phyloP scores from a whole-genome alignment of 106 monocot species.

The Hemerocallis citrina region DNA sequence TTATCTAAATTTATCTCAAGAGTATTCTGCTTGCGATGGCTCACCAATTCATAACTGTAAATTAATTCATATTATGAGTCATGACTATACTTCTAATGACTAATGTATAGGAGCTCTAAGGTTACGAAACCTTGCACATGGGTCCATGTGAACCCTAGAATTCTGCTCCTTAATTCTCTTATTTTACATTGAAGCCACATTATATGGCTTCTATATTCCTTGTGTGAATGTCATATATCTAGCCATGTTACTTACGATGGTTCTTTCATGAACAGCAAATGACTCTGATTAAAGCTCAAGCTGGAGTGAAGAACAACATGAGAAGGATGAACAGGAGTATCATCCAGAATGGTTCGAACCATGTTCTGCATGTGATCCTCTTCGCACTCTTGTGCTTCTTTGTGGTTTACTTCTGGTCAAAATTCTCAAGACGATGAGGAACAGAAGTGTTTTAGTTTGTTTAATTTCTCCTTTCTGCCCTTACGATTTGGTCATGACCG shows the following conservation, averaged over 20 bases:
- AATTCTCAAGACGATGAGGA: constrained; percentile 48
- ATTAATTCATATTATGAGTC: background rate
- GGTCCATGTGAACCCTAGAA: background rate
- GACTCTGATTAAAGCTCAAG: constrained; percentile 84
- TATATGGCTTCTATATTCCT: background rate
- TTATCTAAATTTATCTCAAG: background rate
- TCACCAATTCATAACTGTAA: background rate
- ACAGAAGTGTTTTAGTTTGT: background rate
- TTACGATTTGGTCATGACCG: no score
- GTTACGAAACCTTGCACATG: background rate
- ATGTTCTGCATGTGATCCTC: constrained; percentile 63
- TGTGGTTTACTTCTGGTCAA: constrained; percentile 61
- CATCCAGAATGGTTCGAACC: constrained; percentile 79
- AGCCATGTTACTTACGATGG: background rate
- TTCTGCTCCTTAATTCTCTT: background rate
- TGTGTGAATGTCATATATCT: background rate
- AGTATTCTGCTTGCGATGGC: background rate
- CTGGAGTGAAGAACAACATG: constrained; percentile 89
- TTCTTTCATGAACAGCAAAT: constrained; percentile 46
- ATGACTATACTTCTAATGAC: no score
- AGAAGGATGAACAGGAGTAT: constrained; percentile 78
- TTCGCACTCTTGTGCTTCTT: constrained; percentile 81
- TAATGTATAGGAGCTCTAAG: background rate
- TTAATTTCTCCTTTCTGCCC: no score
- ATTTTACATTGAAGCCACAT: background rate